A percentile compares a stretch with the other conserved stretches of the same genome.
Evolutionary conservation across 371 early-diverging fungal species (phyloP).

Genomic region (Mortierella sp.): DNA sequence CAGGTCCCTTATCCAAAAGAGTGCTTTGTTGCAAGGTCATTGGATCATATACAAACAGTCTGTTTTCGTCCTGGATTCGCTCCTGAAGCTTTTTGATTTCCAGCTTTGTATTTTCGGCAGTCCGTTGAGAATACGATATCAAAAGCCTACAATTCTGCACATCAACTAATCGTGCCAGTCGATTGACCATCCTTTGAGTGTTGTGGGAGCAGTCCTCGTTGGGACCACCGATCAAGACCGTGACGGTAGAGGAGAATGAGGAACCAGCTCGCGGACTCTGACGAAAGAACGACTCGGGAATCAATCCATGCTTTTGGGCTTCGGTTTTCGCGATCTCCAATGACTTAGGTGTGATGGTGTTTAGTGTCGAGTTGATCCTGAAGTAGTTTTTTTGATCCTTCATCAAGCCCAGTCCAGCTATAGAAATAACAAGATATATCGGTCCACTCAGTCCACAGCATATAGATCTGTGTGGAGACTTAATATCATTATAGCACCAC

Average conservation of each 20-base stretch:
- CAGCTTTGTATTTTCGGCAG: constrained; percentile 21
- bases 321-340: constrained; percentile 10
- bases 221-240: constrained; percentile 48
- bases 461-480: no score
- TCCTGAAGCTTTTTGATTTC: constrained; percentile 13
- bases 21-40: background rate
- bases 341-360: constrained; percentile 27
- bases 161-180: constrained; percentile 30
- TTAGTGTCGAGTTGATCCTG: constrained; percentile 39
- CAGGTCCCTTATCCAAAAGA: background rate
- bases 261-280: background rate
- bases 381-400: constrained; percentile 54
- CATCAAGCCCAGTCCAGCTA: constrained; percentile 45
- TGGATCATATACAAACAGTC: constrained; percentile 43
- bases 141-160: constrained; percentile 38
- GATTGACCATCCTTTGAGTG: constrained; percentile 34
- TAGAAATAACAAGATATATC: background rate
- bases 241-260: constrained; percentile 10
- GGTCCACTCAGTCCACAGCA: no score
- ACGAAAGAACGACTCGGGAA: constrained; percentile 32
- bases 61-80: constrained; percentile 22
- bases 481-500: no score
- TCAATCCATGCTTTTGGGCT: constrained; percentile 16
- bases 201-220: constrained; percentile 45
- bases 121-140: constrained; percentile 40